Evolutionary conservation across 345 rosid species (phyloP).

Genomic region (Geranium brycei): DNA sequence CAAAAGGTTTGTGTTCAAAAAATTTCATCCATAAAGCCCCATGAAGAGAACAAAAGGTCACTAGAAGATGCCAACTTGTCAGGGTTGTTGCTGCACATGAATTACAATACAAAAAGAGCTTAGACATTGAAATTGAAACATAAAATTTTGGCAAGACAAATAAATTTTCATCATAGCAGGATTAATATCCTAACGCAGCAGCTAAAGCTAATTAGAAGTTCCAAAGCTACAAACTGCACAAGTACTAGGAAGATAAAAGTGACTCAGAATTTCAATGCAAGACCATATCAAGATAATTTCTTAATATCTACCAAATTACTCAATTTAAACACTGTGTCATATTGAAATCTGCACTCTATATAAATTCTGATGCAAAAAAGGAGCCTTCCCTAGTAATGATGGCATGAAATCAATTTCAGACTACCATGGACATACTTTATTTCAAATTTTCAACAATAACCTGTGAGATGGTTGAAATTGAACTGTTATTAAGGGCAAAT

Average conservation of each 20-base stretch:
- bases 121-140: too few relatives aligned
- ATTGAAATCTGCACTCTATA: background rate
- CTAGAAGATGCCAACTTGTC: slow-evolving; percentile 99
- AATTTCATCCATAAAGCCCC: slow-evolving; percentile 92
- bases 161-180: background rate
- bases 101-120: slow-evolving; percentile 2
- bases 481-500: too few relatives aligned
- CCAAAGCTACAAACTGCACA: background rate
- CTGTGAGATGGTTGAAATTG: too few relatives aligned
- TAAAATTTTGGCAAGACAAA: background rate
- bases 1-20: slow-evolving; percentile 99
- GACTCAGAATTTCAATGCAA: background rate
- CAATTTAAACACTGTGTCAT: background rate
- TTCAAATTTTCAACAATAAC: too few relatives aligned
- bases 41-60: slow-evolving; percentile 97
- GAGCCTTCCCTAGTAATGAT: background rate
- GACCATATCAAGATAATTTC: background rate
- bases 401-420: too few relatives aligned
- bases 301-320: background rate
- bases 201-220: background rate
- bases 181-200: background rate
- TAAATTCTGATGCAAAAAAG: background rate
- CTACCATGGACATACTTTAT: too few relatives aligned
- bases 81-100: slow-evolving; percentile 72
- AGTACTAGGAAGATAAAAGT: background rate